Evolutionary conservation across 345 rosid species (phyloP).

Genomic region (Laguncularia racemosa): DNA sequence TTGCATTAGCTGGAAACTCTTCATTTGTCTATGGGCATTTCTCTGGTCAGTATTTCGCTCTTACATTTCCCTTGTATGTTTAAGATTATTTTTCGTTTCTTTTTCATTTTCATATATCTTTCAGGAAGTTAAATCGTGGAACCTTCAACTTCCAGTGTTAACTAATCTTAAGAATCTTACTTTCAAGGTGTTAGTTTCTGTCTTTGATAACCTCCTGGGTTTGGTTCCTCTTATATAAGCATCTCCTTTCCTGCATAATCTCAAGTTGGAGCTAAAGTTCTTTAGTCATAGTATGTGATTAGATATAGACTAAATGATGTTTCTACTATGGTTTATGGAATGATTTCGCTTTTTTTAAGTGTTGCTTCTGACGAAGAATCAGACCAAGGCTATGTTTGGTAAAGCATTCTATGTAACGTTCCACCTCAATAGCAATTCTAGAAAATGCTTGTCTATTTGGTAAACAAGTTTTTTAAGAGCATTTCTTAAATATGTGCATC

Average conservation of each 20-base stretch:
- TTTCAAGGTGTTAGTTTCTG: background rate
- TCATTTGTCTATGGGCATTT: constrained; percentile 1
- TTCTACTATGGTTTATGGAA: too few species aligned
- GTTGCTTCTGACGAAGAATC: too few species aligned
- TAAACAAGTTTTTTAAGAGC: too few species aligned
- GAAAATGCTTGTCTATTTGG: too few species aligned
- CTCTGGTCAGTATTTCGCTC: background rate
- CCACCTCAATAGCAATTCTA: too few species aligned
- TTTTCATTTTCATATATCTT: background rate
- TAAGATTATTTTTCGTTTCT: background rate
- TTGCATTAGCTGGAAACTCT: constrained; percentile 7
- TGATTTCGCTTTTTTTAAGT: too few species aligned
- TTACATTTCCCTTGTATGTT: background rate
- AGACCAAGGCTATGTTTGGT: too few species aligned
- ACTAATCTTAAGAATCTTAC: background rate
- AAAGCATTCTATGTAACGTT: too few species aligned
- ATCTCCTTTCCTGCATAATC: constrained; percentile 3
- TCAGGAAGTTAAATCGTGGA: constrained; percentile 5
- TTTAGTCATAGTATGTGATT: too few species aligned
- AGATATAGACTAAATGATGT: too few species aligned
- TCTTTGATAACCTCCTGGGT: constrained; percentile 4
- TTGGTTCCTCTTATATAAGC: constrained; percentile 10
- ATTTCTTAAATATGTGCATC: too few species aligned
- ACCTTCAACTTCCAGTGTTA: constrained; percentile 2
- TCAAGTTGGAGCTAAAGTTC: constrained; percentile 3